Percentiles rank a stretch among this genome's conserved stretches.
Conservation (phyloP, 2,329 filamentous ascomycete genomes). For the Pseudogymnoascus sp. region DNA sequence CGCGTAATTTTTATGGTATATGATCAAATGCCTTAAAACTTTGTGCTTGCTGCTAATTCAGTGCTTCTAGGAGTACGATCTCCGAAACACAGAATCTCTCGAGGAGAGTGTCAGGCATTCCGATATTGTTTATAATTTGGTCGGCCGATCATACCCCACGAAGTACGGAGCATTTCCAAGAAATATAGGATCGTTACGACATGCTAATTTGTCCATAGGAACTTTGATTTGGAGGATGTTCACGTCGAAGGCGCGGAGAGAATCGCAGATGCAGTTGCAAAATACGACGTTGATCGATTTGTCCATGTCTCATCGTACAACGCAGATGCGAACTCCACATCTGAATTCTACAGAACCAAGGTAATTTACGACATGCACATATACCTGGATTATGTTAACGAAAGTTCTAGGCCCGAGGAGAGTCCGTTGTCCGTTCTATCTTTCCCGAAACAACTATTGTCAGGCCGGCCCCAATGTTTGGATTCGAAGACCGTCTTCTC, state of each 20-base stretch:
- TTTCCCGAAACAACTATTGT: conserved; percentile 98
- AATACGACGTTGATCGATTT: conserved; percentile 95
- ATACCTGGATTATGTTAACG: conserved; percentile 15
- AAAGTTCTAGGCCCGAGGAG: conserved; percentile 56
- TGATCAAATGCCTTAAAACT: not conserved
- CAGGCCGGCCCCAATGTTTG: conserved; percentile 85
- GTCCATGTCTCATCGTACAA: conserved; percentile 97
- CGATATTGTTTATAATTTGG: conserved; percentile 93
- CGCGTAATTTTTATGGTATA: conserved; percentile 74
- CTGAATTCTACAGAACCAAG: conserved; percentile 90
- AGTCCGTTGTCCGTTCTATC: conserved; percentile 76
- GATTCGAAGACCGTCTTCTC: conserved; percentile 87
- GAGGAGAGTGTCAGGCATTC: conserved; percentile 96
- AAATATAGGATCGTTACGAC: not conserved
- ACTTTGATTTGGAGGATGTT: conserved; percentile 87
- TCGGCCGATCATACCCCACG: conserved; percentile 90
- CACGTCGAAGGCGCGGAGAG: conserved; percentile 88
- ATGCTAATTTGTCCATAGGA: conserved; percentile 48
- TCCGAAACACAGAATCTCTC: conserved; percentile 89
- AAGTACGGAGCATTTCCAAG: conserved; percentile 52
- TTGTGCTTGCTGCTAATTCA: not conserved
- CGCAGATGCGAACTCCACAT: conserved; percentile 68
- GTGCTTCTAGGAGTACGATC: conserved; percentile 70
- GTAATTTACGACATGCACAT: conserved; percentile 31
- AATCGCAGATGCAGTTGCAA: conserved; percentile 88